Evolutionary conservation across 176 grass and related monocot genomes (phyloP).

Genomic region (Lolium perenne): DNA sequence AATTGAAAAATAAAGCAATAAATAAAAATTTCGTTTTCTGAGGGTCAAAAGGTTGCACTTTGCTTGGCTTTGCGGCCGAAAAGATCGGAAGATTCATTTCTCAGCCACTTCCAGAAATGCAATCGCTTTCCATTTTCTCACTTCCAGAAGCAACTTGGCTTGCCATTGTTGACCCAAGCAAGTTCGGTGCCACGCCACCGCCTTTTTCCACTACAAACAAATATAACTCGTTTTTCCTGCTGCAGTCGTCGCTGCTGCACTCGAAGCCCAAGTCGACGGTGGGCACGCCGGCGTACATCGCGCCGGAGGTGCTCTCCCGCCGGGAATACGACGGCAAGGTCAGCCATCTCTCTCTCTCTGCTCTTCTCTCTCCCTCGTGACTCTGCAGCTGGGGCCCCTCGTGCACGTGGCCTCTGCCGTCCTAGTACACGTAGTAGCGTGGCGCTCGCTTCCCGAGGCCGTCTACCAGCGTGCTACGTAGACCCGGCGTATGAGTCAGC

Average conservation of each 20-base stretch:
- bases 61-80: conserved; percentile 22
- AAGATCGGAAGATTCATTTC: conserved; percentile 17
- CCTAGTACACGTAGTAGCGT: conserved; percentile 49
- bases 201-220: conserved; percentile 10
- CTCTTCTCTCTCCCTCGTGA: background rate
- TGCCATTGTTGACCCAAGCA: background rate
- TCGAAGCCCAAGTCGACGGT: conserved; percentile 95
- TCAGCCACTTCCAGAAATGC: background rate
- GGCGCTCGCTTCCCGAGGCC: conserved; percentile 31
- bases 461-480: background rate
- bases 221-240: background rate
- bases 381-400: background rate
- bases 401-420: conserved; percentile 40
- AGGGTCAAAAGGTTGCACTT: conserved; percentile 28
- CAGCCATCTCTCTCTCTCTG: conserved; percentile 18
- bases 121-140: conserved; percentile 11
- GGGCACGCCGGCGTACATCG: conserved; percentile 91
- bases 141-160: background rate
- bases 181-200: background rate
- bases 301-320: conserved; percentile 84
- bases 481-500: background rate
- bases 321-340: conserved; percentile 98
- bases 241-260: conserved; percentile 87
- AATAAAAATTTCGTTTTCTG: background rate
- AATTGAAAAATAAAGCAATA: background rate